A percentile compares a stretch with the other conserved stretches of the same genome.
Conservation (phyloP, 176 grass and related monocot genomes). For the Oryza meridionalis region DNA sequence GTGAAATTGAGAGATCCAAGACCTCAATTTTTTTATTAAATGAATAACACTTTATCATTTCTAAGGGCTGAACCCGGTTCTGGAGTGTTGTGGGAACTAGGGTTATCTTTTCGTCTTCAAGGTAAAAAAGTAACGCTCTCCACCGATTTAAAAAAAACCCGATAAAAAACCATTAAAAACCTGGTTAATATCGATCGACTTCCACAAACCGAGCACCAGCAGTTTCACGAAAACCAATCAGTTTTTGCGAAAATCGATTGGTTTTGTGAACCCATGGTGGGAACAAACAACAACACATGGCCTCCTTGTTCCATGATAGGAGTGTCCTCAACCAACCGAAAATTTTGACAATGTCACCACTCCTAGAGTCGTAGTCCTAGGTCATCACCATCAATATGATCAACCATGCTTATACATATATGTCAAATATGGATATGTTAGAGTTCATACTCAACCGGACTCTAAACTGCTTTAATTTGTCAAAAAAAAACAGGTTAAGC, state of each 20-base stretch:
- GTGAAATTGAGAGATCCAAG: too few relatives aligned
- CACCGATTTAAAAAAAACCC: too few relatives aligned
- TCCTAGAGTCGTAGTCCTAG: neutral
- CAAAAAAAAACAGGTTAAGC: neutral
- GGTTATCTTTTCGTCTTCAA: too few relatives aligned
- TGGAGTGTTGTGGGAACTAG: neutral
- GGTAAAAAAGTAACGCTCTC: too few relatives aligned
- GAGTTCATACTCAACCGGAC: constrained; percentile 35
- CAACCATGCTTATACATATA: neutral
- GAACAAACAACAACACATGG: neutral
- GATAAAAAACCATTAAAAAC: too few relatives aligned
- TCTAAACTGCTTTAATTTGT: neutral
- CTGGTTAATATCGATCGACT: too few relatives aligned
- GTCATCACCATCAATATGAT: neutral
- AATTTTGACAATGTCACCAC: neutral
- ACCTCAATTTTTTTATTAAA: neutral
- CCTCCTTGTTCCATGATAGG: neutral
- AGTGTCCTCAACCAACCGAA: neutral
- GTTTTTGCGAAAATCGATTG: too few relatives aligned
- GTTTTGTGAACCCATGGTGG: too few relatives aligned
- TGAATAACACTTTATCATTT: neutral
- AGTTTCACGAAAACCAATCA: too few relatives aligned
- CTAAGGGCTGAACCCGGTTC: neutral
- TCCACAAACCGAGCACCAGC: too few relatives aligned
- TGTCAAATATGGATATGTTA: neutral